A percentile compares a stretch with the other conserved stretches of the same genome.
These are phyloP conservation scores for Cyclotella baltica DNA, from an alignment of 108 stramenopile species.

Conservation along the genomic window DNA sequence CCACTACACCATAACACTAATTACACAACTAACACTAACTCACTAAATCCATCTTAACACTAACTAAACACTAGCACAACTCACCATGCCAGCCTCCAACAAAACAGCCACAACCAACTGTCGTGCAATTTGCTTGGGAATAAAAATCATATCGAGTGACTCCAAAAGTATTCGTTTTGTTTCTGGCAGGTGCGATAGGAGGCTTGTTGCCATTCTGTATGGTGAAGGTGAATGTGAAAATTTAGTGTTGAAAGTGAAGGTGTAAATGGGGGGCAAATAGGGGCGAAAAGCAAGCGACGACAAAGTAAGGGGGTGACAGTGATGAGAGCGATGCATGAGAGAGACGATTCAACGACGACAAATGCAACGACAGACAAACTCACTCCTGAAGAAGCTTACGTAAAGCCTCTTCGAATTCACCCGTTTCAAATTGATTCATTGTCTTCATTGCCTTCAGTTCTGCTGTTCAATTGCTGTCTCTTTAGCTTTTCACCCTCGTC, in stretches of 20 bases:
- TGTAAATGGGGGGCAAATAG: background rate
- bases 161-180: constrained; percentile 65
- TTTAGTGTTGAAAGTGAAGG: background rate
- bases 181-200: constrained; percentile 49
- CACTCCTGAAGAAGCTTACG: constrained; percentile 43
- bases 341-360: background rate
- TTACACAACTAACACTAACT: background rate
- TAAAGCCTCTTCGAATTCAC: constrained; percentile 45
- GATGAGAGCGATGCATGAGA: background rate
- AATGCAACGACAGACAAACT: constrained; percentile 4
- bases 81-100: constrained; percentile 81
- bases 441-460: constrained; percentile 20
- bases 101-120: constrained; percentile 75
- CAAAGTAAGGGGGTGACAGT: background rate
- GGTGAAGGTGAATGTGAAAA: background rate
- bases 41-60: background rate
- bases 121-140: constrained; percentile 68
- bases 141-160: constrained; percentile 77
- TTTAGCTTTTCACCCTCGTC: no score
- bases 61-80: constrained; percentile 6
- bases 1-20: background rate
- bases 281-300: background rate
- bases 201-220: constrained; percentile 28
- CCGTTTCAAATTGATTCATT: constrained; percentile 17
- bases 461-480: no score